Percentiles rank a stretch among this genome's conserved stretches.
phyloP scores from a whole-genome alignment of 176 grass and related monocot genomes.

The Saccharum spontaneum region DNA sequence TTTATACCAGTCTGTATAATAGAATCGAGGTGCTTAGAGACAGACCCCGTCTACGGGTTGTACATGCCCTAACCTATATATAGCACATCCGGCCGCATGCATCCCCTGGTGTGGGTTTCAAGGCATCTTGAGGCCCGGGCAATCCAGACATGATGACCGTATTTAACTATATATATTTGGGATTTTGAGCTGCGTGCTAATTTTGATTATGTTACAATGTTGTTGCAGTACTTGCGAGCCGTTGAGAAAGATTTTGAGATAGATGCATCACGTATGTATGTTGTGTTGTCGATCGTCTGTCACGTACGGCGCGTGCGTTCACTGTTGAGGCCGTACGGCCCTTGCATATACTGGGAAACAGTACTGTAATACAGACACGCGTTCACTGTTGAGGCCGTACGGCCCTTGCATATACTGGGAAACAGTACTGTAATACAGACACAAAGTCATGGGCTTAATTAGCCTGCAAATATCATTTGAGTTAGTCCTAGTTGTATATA shows the following conservation, averaged over 20 bases:
- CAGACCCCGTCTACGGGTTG: no score
- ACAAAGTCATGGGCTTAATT: slow-evolving; percentile 1
- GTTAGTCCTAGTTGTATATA: not conserved
- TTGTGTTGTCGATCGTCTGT: not conserved
- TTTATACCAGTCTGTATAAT: no score
- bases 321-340: slow-evolving; percentile 1
- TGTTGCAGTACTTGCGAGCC: not conserved
- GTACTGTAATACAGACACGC: not conserved
- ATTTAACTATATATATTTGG: not conserved
- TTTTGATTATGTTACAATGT: not conserved
- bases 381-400: not conserved
- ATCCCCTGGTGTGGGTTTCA: not conserved
- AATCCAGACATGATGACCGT: not conserved
- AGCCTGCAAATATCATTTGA: not conserved
- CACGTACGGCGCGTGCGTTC: not conserved
- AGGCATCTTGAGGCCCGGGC: not conserved
- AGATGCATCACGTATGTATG: not conserved
- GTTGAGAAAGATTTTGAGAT: not conserved
- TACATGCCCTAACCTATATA: no score
- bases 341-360: not conserved
- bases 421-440: not conserved
- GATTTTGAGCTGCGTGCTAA: not conserved
- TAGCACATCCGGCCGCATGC: not conserved
- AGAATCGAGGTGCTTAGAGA: no score
- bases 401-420: not conserved